Percentiles rank a stretch among this genome's conserved stretches.
These are phyloP conservation scores for Aspergillus candidus DNA, from an alignment of 2,329 filamentous ascomycete species.

Conservation along the genomic window DNA sequence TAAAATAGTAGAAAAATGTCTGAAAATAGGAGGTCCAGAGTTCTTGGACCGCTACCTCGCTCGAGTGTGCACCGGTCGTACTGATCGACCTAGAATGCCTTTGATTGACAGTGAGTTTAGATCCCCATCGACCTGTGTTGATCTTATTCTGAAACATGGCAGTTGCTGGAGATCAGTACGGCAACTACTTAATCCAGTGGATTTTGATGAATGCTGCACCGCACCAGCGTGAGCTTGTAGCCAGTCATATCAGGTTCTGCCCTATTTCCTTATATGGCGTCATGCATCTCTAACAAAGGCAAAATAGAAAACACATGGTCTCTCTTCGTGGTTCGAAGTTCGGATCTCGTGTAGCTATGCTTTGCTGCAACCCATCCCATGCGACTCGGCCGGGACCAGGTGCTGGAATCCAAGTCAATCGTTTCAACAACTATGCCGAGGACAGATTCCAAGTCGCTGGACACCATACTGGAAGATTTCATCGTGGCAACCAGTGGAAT, in stretches of 20 bases:
- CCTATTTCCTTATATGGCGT: background rate
- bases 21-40: slow-evolving; percentile 88
- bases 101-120: slow-evolving; percentile 72
- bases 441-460: slow-evolving; percentile 35
- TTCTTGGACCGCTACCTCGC: slow-evolving; percentile 91
- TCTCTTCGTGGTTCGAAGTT: slow-evolving; percentile 97
- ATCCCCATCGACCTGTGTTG: background rate
- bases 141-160: slow-evolving; percentile 7
- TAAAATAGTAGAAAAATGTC: slow-evolving; percentile 97
- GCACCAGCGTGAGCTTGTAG: slow-evolving; percentile 89
- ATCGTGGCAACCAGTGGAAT: slow-evolving; percentile 33
- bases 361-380: slow-evolving; percentile 91
- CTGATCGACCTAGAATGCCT: slow-evolving; percentile 88
- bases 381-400: slow-evolving; percentile 84
- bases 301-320: slow-evolving; percentile 83
- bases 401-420: slow-evolving; percentile 60
- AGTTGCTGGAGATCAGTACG: slow-evolving; percentile 95
- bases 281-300: slow-evolving; percentile 6
- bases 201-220: slow-evolving; percentile 81
- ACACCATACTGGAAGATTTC: slow-evolving; percentile 32
- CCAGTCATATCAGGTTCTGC: slow-evolving; percentile 70
- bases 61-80: slow-evolving; percentile 83
- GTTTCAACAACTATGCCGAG: slow-evolving; percentile 49
- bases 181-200: slow-evolving; percentile 97
- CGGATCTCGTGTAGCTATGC: slow-evolving; percentile 95